phyloP scores from a whole-genome alignment of 2,329 filamentous ascomycete species.

The Cyclaneusma minus region DNA sequence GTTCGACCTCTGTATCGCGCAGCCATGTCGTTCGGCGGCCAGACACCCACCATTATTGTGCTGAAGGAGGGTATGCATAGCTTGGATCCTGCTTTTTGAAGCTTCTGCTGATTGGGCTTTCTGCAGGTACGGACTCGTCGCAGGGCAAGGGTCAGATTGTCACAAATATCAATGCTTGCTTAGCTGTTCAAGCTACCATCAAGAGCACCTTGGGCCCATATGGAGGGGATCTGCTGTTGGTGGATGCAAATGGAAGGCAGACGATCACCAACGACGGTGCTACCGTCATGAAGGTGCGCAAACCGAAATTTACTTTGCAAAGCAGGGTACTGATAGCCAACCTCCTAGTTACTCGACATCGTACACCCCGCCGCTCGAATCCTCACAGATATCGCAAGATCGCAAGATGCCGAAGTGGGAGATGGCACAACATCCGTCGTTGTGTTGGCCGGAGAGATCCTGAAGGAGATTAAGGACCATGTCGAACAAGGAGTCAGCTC shows the following conservation, averaged over 20 bases:
- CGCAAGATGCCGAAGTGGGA: conserved; percentile 97
- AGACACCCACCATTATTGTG: conserved; percentile 95
- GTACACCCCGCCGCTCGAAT: conserved; percentile 95
- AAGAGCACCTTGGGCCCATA: conserved; percentile 93
- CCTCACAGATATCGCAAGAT: conserved; percentile 94
- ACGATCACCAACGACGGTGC: conserved; percentile 99
- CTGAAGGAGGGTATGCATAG: conserved; percentile 71
- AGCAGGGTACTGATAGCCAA: conserved; percentile 6
- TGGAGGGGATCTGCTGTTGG: conserved; percentile 88
- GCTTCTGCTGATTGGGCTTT: conserved; percentile 5
- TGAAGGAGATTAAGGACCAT: conserved; percentile 92
- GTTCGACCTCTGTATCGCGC: too few species aligned
- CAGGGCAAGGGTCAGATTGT: conserved; percentile 94
- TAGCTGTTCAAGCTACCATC: conserved; percentile 90
- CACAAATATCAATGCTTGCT: conserved; percentile 96
- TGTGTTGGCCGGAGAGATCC: conserved; percentile 88
- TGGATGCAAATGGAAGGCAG: conserved; percentile 87
- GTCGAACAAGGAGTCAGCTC: conserved; percentile 95
- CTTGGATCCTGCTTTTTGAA: conserved; percentile 1
- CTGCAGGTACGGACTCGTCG: conserved; percentile 81
- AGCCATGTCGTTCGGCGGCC: conserved; percentile 85
- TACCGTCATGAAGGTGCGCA: conserved; percentile 86
- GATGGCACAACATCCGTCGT: conserved; percentile 97
- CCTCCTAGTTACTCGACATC: conserved; percentile 74
- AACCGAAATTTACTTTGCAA: background rate